Percentiles rank a stretch among this genome's conserved stretches.
Evolutionary conservation across 768 basidiomycete species (phyloP).

Genomic region (Mycena kentingensis): DNA sequence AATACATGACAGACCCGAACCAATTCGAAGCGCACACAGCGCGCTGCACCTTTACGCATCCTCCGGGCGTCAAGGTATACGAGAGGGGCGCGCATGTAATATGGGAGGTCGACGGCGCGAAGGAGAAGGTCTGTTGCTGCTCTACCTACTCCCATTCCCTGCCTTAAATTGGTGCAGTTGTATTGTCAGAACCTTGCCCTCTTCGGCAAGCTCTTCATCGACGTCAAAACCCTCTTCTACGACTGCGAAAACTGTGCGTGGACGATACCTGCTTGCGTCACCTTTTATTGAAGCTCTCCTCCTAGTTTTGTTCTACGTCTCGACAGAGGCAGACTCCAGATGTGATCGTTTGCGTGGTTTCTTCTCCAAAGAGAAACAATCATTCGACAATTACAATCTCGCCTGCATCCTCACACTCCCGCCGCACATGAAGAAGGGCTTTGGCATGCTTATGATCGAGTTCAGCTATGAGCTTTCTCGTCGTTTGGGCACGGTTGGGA

Average conservation of each 20-base stretch:
- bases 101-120: constrained; percentile 93
- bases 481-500: constrained; percentile 76
- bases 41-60: constrained; percentile 67
- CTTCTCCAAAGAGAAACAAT: constrained; percentile 91
- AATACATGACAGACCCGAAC: constrained; percentile 82
- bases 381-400: constrained; percentile 96
- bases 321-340: constrained; percentile 81
- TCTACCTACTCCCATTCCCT: not conserved
- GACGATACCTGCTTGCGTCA: not conserved
- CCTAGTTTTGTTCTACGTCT: constrained; percentile 86
- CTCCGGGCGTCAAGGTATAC: constrained; percentile 90
- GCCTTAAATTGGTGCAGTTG: constrained; percentile 50
- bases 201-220: constrained; percentile 98
- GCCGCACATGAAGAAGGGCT: constrained; percentile 86
- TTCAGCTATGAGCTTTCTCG: constrained; percentile 96
- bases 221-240: constrained; percentile 94
- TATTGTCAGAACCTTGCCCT: constrained; percentile 96
- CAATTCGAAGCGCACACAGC: constrained; percentile 71
- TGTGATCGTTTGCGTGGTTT: constrained; percentile 81
- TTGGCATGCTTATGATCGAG: constrained; percentile 95
- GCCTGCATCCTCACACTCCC: constrained; percentile 96
- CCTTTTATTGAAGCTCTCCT: not conserved
- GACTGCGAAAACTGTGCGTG: constrained; percentile 81
- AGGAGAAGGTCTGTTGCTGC: constrained; percentile 63
- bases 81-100: constrained; percentile 86